Conservation (phyloP, 108 stramenopile genomes). For the Chaetoceros tenuissimus region DNA sequence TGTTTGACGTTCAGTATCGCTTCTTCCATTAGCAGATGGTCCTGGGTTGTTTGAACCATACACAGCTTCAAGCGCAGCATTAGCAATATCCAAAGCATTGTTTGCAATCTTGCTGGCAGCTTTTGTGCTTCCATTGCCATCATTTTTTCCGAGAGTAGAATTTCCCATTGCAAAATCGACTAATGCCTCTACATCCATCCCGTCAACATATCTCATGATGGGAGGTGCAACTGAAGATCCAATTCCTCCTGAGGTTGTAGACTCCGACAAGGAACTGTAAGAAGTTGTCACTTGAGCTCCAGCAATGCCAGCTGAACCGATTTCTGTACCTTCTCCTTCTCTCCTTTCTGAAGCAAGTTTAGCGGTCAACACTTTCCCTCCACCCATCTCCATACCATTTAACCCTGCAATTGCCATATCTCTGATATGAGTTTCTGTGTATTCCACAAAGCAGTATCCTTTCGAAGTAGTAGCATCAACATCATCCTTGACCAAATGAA, state of each 20-base stretch:
- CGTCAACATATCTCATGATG: slow-evolving; percentile 38
- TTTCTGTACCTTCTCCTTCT: slow-evolving; percentile 1
- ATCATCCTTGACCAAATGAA: slow-evolving; percentile 92
- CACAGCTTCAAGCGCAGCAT: slow-evolving; percentile 16
- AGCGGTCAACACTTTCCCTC: slow-evolving; percentile 89
- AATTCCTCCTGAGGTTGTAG: not conserved
- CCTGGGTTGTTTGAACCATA: slow-evolving; percentile 3
- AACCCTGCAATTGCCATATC: slow-evolving; percentile 85
- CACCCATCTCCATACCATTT: slow-evolving; percentile 93
- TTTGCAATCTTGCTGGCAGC: slow-evolving; percentile 61
- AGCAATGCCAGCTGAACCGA: slow-evolving; percentile 4
- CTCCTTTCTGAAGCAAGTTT: slow-evolving; percentile 51
- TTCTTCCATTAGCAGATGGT: not conserved
- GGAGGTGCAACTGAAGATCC: slow-evolving; percentile 17
- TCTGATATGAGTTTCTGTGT: slow-evolving; percentile 70
- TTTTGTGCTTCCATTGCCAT: too few species aligned
- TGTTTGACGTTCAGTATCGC: slow-evolving; percentile 9
- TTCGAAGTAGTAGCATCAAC: slow-evolving; percentile 64
- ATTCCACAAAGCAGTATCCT: slow-evolving; percentile 98
- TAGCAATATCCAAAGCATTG: slow-evolving; percentile 52
- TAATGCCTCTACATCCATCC: slow-evolving; percentile 68
- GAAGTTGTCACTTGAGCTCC: slow-evolving; percentile 10
- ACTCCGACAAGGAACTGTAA: slow-evolving; percentile 8
- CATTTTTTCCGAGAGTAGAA: too few species aligned
- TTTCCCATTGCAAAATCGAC: slow-evolving; percentile 73